Percentiles rank a stretch among this genome's conserved stretches.
Conservation (phyloP, 352 stramenopile genomes). For the Globisporangium recalcitrans region DNA sequence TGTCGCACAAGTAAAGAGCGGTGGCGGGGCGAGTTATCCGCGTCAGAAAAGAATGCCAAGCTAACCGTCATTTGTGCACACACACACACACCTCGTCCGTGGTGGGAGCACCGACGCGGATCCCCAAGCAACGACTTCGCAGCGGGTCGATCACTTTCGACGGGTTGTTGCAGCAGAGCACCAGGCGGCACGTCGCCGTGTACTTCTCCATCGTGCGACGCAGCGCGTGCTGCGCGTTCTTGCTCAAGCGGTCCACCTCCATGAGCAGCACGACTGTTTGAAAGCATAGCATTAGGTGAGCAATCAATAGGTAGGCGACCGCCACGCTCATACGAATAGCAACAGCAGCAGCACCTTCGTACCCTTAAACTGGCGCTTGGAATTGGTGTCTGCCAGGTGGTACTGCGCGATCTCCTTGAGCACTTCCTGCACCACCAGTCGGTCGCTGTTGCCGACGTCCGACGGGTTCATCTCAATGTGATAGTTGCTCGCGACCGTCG, state of each 20-base stretch:
- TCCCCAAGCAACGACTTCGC: conserved; percentile 92
- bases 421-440: conserved; percentile 97
- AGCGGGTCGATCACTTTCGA: conserved; percentile 98
- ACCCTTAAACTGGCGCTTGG: conserved; percentile 70
- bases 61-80: background rate
- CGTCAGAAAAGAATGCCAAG: background rate
- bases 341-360: background rate
- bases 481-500: conserved; percentile 96
- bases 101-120: conserved; percentile 91
- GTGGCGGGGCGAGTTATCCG: background rate
- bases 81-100: conserved; percentile 85
- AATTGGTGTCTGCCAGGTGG: conserved; percentile 72
- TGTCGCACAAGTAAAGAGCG: conserved; percentile 18
- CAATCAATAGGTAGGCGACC: too few relatives aligned
- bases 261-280: conserved; percentile 92
- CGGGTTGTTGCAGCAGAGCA: conserved; percentile 96
- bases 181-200: conserved; percentile 93
- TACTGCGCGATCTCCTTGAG: conserved; percentile 99
- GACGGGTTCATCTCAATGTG: conserved; percentile 99
- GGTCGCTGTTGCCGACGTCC: conserved; percentile 96
- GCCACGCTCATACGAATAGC: too few relatives aligned
- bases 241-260: conserved; percentile 97
- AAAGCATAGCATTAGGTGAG: too few relatives aligned
- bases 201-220: conserved; percentile 97
- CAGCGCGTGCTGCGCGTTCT: conserved; percentile 96